These are phyloP conservation scores for Botrytis hyacinthi DNA, from an alignment of 2,329 filamentous ascomycete species.

Conservation along the genomic window DNA sequence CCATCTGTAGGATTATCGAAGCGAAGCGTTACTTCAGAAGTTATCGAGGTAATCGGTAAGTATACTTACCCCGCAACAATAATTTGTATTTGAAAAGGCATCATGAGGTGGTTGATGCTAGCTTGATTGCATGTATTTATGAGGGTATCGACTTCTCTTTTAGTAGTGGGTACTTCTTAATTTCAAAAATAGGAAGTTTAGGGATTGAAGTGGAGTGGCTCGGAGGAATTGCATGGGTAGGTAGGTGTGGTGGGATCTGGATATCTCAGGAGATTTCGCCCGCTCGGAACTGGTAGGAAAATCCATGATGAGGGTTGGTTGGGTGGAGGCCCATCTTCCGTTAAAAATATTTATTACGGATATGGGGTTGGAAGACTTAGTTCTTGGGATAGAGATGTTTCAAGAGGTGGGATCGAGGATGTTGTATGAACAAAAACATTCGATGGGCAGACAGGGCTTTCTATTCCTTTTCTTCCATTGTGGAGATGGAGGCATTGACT, in stretches of 20 bases:
- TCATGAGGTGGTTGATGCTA: neutral
- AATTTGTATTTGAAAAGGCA: slow-evolving; percentile 4
- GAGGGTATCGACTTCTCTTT: neutral
- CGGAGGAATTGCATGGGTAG: neutral
- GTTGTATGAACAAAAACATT: neutral
- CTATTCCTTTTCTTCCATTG: neutral
- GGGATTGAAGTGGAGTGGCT: neutral
- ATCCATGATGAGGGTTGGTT: neutral
- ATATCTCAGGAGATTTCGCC: neutral
- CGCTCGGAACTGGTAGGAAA: neutral
- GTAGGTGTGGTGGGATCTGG: neutral
- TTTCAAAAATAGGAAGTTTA: neutral
- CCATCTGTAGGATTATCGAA: slow-evolving; percentile 21
- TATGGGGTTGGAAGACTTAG: neutral
- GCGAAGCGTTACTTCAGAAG: slow-evolving; percentile 17
- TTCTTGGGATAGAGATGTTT: too few species aligned
- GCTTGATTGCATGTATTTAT: neutral
- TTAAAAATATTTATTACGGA: neutral
- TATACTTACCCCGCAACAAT: slow-evolving; percentile 25
- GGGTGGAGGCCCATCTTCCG: neutral
- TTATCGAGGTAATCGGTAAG: slow-evolving; percentile 18
- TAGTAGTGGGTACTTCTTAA: neutral
- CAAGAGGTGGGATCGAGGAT: neutral
- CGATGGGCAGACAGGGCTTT: neutral
- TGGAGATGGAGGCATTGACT: neutral